These are phyloP conservation scores for Podospora appendiculata DNA, from an alignment of 495 filamentous ascomycete species.

Conservation along the genomic window DNA sequence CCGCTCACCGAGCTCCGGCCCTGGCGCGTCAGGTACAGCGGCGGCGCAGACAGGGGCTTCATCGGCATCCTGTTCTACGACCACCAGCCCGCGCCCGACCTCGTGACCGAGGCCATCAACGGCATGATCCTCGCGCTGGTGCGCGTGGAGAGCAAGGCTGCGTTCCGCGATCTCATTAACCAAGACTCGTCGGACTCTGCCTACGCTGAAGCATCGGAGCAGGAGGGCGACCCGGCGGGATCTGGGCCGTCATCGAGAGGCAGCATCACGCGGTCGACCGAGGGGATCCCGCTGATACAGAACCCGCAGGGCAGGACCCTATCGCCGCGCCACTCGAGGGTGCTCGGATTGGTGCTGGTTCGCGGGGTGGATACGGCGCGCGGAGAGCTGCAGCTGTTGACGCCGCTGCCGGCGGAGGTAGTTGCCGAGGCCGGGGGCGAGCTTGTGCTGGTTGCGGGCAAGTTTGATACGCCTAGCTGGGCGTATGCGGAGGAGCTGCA, in stretches of 20 bases:
- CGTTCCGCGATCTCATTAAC: constrained; percentile 19
- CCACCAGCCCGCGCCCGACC: constrained; percentile 29
- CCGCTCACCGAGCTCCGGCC: constrained; percentile 32
- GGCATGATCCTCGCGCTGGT: constrained; percentile 36
- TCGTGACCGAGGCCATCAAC: constrained; percentile 37
- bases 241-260: neutral
- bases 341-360: constrained; percentile 45
- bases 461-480: constrained; percentile 52
- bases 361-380: constrained; percentile 43
- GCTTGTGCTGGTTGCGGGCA: constrained; percentile 49
- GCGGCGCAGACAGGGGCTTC: constrained; percentile 22
- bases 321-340: constrained; percentile 34
- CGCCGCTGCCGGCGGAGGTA: constrained; percentile 30
- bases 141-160: constrained; percentile 23
- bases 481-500: constrained; percentile 47
- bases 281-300: constrained; percentile 34
- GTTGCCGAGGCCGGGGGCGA: constrained; percentile 27
- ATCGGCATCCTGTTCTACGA: constrained; percentile 39
- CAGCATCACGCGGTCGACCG: constrained; percentile 2
- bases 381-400: constrained; percentile 43
- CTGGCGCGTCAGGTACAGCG: constrained; percentile 32
- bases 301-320: constrained; percentile 32
- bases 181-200: neutral
- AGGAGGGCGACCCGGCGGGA: neutral
- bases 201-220: constrained; percentile 5